These are phyloP conservation scores for Lophium mytilinum DNA, from an alignment of 495 filamentous ascomycete genomes.

Conservation along the genomic window DNA sequence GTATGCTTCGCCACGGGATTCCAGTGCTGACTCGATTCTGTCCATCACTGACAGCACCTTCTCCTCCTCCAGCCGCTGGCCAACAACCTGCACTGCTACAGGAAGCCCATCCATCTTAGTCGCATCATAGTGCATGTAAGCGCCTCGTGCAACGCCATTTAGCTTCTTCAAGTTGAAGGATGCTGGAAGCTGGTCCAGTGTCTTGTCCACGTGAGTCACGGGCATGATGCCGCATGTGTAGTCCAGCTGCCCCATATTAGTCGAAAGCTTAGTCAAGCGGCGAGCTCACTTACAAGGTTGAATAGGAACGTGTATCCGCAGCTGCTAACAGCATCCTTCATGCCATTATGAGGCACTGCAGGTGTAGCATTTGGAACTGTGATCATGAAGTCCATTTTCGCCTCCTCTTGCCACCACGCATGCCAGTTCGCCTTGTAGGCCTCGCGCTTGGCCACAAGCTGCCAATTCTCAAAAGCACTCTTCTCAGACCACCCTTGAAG, in stretches of 20 bases:
- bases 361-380: slow-evolving; percentile 86
- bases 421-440: slow-evolving; percentile 68
- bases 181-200: slow-evolving; percentile 54
- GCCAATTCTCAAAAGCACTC: slow-evolving; percentile 70
- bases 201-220: slow-evolving; percentile 72
- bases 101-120: slow-evolving; percentile 77
- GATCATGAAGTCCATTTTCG: slow-evolving; percentile 66
- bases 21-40: slow-evolving; percentile 62
- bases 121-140: slow-evolving; percentile 83
- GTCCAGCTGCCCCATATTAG: slow-evolving; percentile 50
- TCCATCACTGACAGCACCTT: slow-evolving; percentile 85
- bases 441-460: slow-evolving; percentile 68
- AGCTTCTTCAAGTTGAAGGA: slow-evolving; percentile 53
- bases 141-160: slow-evolving; percentile 71
- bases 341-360: slow-evolving; percentile 78
- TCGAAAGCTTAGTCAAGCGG: neutral
- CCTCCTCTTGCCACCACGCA: slow-evolving; percentile 64
- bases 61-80: slow-evolving; percentile 80
- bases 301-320: slow-evolving; percentile 97
- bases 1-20: slow-evolving; percentile 55
- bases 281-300: slow-evolving; percentile 54
- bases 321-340: slow-evolving; percentile 75
- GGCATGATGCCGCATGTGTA: slow-evolving; percentile 82
- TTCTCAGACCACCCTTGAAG: slow-evolving; percentile 63
- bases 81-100: slow-evolving; percentile 80